A percentile compares a stretch with the other conserved stretches of the same genome.
These are phyloP conservation scores for Neonothopanus nambi DNA, from an alignment of 1,284 basidiomycete genomes.

Conservation along the genomic window DNA sequence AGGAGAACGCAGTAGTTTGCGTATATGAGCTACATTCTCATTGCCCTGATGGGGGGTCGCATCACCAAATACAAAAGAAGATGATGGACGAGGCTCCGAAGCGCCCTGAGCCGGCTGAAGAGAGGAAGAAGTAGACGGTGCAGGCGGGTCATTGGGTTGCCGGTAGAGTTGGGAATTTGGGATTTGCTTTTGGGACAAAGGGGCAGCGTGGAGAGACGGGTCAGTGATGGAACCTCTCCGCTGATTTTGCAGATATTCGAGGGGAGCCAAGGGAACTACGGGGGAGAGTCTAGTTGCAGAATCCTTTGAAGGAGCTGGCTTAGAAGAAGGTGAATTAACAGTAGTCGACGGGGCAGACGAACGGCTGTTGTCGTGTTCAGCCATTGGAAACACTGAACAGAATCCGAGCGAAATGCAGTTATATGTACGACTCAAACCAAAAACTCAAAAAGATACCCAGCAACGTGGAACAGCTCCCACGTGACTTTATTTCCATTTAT, in stretches of 20 bases:
- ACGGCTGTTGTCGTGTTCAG: slow-evolving; percentile 3
- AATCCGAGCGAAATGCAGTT: slow-evolving; percentile 3
- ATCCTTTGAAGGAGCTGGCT: slow-evolving; percentile 1
- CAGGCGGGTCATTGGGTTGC: slow-evolving; percentile 29
- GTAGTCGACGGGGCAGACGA: not conserved
- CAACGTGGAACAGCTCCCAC: slow-evolving; percentile 13
- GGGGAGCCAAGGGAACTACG: slow-evolving; percentile 56
- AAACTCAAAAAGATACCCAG: slow-evolving; percentile 3
- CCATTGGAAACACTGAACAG: not conserved
- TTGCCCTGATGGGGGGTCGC: slow-evolving; percentile 42
- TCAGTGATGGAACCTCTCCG: slow-evolving; percentile 79
- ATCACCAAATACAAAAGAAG: slow-evolving; percentile 71
- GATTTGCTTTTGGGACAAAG: slow-evolving; percentile 24
- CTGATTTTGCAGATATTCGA: slow-evolving; percentile 76
- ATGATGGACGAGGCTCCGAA: slow-evolving; percentile 49
- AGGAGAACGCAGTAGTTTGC: slow-evolving; percentile 54
- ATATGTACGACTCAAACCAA: slow-evolving; percentile 7
- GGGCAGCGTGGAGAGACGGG: slow-evolving; percentile 68
- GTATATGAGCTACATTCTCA: slow-evolving; percentile 42
- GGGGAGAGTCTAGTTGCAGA: slow-evolving; percentile 4
- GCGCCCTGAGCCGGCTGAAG: too few species aligned
- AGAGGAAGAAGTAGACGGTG: too few species aligned
- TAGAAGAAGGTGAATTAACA: slow-evolving; percentile 6
- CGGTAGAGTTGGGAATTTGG: slow-evolving; percentile 31
- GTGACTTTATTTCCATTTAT: slow-evolving; percentile 17